Evolutionary conservation across 2,329 filamentous ascomycete genomes (phyloP).

Genomic region (Parastagonospora nodorum): DNA sequence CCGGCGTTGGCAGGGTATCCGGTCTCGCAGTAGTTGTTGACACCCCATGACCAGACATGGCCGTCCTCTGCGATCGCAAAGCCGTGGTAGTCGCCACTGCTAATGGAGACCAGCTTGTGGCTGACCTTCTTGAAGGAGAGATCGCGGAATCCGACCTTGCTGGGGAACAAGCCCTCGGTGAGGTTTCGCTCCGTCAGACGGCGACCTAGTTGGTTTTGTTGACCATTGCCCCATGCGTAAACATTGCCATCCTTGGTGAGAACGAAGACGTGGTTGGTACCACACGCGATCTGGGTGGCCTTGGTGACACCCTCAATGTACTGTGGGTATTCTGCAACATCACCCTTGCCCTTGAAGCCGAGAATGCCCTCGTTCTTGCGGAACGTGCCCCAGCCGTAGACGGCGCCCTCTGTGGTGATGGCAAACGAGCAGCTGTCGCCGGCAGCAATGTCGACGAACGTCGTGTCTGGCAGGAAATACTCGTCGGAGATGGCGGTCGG

Average conservation of each 20-base stretch:
- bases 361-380: constrained; percentile 70
- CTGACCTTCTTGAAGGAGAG: constrained; percentile 40
- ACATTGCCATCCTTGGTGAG: constrained; percentile 69
- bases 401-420: constrained; percentile 73
- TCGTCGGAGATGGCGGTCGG: constrained; percentile 63
- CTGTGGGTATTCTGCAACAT: constrained; percentile 50
- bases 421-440: constrained; percentile 78
- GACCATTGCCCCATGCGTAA: constrained; percentile 73
- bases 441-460: constrained; percentile 70
- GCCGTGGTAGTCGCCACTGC: constrained; percentile 78
- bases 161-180: constrained; percentile 60
- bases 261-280: constrained; percentile 73
- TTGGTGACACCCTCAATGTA: constrained; percentile 69
- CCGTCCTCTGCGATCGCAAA: constrained; percentile 74
- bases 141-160: constrained; percentile 60
- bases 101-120: constrained; percentile 64
- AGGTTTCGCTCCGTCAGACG: constrained; percentile 65
- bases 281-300: constrained; percentile 67
- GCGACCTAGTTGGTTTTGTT: constrained; percentile 73
- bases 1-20: constrained; percentile 68
- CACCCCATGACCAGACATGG: constrained; percentile 78
- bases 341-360: constrained; percentile 61
- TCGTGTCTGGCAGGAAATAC: constrained; percentile 64
- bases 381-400: constrained; percentile 88
- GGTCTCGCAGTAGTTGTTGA: constrained; percentile 86